A percentile compares a stretch with the other conserved stretches of the same genome.
These are phyloP conservation scores for Verticillium dahliae DNA, from an alignment of 2,329 filamentous ascomycete genomes.

Conservation along the genomic window DNA sequence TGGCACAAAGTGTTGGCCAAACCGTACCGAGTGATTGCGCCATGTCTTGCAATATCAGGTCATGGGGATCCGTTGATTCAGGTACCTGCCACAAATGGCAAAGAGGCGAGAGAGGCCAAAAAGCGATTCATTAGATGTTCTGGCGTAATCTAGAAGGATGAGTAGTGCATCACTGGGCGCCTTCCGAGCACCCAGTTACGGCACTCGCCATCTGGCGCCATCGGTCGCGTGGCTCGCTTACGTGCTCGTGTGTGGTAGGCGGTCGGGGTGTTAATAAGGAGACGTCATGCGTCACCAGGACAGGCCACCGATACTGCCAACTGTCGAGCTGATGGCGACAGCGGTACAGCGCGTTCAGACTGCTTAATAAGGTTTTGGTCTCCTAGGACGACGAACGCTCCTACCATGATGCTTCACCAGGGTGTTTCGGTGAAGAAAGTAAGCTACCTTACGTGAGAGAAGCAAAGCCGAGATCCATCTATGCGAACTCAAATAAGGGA, in stretches of 20 bases:
- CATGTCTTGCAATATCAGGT: background rate
- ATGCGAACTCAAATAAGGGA: background rate
- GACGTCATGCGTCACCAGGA: background rate
- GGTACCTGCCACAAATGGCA: background rate
- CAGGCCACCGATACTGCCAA: background rate
- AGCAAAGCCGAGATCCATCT: too few relatives aligned
- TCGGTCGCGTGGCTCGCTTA: background rate
- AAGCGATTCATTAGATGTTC: background rate
- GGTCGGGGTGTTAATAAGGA: background rate
- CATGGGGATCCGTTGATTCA: background rate
- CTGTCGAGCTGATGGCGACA: background rate
- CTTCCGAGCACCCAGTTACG: background rate
- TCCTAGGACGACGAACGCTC: background rate
- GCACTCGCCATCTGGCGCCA: background rate
- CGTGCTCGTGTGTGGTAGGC: background rate
- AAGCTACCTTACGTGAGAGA: background rate
- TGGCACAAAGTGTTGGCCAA: background rate
- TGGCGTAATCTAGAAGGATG: background rate
- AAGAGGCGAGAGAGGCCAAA: background rate
- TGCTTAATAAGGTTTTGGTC: background rate
- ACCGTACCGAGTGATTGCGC: background rate
- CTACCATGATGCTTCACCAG: background rate
- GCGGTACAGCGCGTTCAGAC: background rate
- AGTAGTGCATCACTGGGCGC: background rate
- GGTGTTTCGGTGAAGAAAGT: background rate